These are phyloP conservation scores for Pyronema domesticum DNA, from an alignment of 495 filamentous ascomycete species.

Conservation along the genomic window DNA sequence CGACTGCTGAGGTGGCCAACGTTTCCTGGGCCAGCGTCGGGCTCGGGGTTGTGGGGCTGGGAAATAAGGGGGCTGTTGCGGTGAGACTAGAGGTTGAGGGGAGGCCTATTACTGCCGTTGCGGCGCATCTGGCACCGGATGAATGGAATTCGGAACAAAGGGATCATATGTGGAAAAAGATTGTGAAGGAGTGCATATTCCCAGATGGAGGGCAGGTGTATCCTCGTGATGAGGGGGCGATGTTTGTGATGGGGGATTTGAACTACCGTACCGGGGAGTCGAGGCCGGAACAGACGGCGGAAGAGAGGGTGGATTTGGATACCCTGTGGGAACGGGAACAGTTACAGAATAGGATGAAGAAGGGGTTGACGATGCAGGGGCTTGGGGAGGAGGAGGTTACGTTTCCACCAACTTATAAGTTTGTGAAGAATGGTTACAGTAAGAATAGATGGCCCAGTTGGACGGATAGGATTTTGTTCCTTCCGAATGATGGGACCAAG, in stretches of 20 bases:
- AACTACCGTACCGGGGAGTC: conserved; percentile 71
- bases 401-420: conserved; percentile 94
- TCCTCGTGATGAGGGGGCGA: conserved; percentile 6
- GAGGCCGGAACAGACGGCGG: conserved; percentile 29
- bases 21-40: conserved; percentile 59
- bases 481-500: conserved; percentile 28
- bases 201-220: conserved; percentile 6
- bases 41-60: conserved; percentile 68
- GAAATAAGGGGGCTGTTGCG: conserved; percentile 85
- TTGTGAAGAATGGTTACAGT: conserved; percentile 30
- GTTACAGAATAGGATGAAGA: conserved; percentile 46
- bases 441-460: conserved; percentile 73
- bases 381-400: conserved; percentile 52
- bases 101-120: conserved; percentile 61
- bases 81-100: conserved; percentile 37
- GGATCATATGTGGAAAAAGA: conserved; percentile 71
- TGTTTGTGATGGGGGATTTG: conserved; percentile 79
- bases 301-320: conserved; percentile 8
- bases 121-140: conserved; percentile 77
- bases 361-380: conserved; percentile 53
- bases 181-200: conserved; percentile 67
- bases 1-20: conserved; percentile 26
- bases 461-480: conserved; percentile 79
- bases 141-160: conserved; percentile 51
- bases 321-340: conserved; percentile 54